phyloP scores from a whole-genome alignment of 495 filamentous ascomycete species.

The Aspergillus cavernicola region DNA sequence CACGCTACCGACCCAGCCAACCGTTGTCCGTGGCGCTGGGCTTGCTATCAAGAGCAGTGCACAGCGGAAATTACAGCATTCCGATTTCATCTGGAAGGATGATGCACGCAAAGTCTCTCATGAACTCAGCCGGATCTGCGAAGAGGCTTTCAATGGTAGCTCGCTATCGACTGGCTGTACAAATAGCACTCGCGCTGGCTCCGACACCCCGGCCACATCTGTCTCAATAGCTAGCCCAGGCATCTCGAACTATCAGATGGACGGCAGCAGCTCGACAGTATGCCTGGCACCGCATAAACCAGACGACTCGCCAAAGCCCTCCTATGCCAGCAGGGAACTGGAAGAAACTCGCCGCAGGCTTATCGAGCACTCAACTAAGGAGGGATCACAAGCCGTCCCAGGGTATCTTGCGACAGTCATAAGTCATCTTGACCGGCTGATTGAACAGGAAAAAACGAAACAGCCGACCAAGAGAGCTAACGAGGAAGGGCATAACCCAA shows the following conservation, averaged over 20 bases:
- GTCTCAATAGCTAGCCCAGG: conserved; percentile 37
- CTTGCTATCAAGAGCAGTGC: conserved; percentile 24
- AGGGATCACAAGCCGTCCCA: conserved; percentile 35
- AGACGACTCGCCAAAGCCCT: conserved; percentile 27
- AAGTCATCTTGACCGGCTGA: conserved; percentile 58
- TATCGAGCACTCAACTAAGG: conserved; percentile 41
- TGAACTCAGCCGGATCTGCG: conserved; percentile 64
- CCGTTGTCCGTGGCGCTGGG: conserved; percentile 32
- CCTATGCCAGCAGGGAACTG: conserved; percentile 47
- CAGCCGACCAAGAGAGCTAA: conserved; percentile 13
- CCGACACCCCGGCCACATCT: conserved; percentile 52
- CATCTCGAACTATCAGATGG: conserved; percentile 19
- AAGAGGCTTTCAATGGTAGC: conserved; percentile 78
- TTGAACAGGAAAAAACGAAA: conserved; percentile 41
- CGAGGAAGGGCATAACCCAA: conserved; percentile 36
- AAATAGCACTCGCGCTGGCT: conserved; percentile 38
- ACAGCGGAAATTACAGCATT: conserved; percentile 39
- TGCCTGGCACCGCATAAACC: background rate
- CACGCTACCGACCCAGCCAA: conserved; percentile 37
- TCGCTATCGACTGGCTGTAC: conserved; percentile 51
- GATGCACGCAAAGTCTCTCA: conserved; percentile 63
- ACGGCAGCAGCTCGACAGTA: background rate
- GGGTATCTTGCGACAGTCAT: conserved; percentile 57
- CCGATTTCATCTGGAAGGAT: conserved; percentile 52
- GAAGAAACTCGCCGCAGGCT: conserved; percentile 56